Percentiles rank a stretch among this genome's conserved stretches.
Evolutionary conservation across 2,329 filamentous ascomycete genomes (phyloP).

Genomic region (Clonostachys sp.): DNA sequence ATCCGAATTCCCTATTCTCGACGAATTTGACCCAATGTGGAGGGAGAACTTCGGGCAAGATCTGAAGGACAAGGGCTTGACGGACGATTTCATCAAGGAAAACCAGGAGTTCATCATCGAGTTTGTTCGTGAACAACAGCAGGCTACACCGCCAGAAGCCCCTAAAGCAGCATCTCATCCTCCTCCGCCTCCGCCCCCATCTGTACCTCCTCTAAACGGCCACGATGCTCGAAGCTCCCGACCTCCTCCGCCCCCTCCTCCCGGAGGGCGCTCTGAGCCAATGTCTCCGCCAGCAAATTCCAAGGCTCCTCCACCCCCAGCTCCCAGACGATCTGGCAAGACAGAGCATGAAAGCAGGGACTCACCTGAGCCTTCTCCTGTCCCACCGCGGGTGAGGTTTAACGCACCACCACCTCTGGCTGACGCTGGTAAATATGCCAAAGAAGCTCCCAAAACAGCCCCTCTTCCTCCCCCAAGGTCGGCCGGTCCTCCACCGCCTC

Average conservation of each 20-base stretch:
- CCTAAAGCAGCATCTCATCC: conserved; percentile 10
- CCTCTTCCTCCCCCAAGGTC: conserved; percentile 11
- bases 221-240: conserved; percentile 19
- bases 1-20: conserved; percentile 58
- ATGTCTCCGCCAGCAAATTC: conserved; percentile 19
- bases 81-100: conserved; percentile 62
- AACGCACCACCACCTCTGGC: conserved; percentile 82
- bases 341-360: conserved; percentile 36
- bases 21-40: conserved; percentile 62
- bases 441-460: conserved; percentile 29
- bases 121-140: conserved; percentile 56
- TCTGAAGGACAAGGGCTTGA: conserved; percentile 56
- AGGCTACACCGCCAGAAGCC: conserved; percentile 17
- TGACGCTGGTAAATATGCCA: conserved; percentile 83
- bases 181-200: conserved; percentile 12
- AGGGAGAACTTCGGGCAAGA: conserved; percentile 63
- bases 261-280: conserved; percentile 11
- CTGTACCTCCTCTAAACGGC: conserved; percentile 22
- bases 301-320: conserved; percentile 25
- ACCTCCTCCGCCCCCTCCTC: conserved; percentile 27
- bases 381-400: conserved; percentile 62
- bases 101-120: conserved; percentile 67
- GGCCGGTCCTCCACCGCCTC: conserved; percentile 26
- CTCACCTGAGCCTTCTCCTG: conserved; percentile 65
- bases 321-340: conserved; percentile 55